These are phyloP conservation scores for Tremella yokohamensis DNA, from an alignment of 768 basidiomycete genomes.

Conservation along the genomic window DNA sequence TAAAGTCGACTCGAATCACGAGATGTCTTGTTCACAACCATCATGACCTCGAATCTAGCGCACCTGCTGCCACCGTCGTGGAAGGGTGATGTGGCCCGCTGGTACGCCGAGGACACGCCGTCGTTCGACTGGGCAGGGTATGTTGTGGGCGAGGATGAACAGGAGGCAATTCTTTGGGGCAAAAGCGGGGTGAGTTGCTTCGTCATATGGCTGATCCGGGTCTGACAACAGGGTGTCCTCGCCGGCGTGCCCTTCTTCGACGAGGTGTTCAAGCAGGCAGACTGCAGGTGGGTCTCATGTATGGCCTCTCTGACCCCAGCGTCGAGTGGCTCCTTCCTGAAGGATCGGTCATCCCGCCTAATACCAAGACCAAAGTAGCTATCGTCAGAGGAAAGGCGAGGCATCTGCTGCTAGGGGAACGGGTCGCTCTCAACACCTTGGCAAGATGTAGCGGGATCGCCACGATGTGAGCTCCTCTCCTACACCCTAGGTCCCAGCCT, in stretches of 20 bases:
- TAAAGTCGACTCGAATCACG: too few species aligned
- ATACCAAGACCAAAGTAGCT: conserved; percentile 61
- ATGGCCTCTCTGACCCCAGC: conserved; percentile 53
- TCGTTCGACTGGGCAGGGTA: conserved; percentile 96
- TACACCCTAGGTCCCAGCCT: not conserved
- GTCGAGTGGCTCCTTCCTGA: conserved; percentile 92
- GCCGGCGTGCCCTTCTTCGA: conserved; percentile 95
- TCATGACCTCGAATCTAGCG: conserved; percentile 35
- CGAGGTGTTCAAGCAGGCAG: conserved; percentile 83
- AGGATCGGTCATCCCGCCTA: conserved; percentile 75
- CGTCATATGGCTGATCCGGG: not conserved
- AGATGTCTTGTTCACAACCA: too few species aligned
- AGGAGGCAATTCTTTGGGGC: conserved; percentile 83
- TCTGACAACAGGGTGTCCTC: conserved; percentile 58
- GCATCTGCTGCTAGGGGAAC: conserved; percentile 82
- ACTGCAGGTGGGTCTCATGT: conserved; percentile 69
- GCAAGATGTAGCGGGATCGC: conserved; percentile 96
- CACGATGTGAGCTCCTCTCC: conserved; percentile 64
- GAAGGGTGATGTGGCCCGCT: conserved; percentile 72
- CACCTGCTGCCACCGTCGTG: conserved; percentile 90
- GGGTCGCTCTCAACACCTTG: conserved; percentile 86
- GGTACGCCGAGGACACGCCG: conserved; percentile 91
- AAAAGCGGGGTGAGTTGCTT: conserved; percentile 66
- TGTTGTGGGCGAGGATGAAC: conserved; percentile 83
- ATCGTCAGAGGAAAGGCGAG: conserved; percentile 87